Evolutionary conservation across 148 eudicot genomes (phyloP), one percentile per base, ranked within the genome.

Genomic region (Vaccinium darrowii): DNA sequence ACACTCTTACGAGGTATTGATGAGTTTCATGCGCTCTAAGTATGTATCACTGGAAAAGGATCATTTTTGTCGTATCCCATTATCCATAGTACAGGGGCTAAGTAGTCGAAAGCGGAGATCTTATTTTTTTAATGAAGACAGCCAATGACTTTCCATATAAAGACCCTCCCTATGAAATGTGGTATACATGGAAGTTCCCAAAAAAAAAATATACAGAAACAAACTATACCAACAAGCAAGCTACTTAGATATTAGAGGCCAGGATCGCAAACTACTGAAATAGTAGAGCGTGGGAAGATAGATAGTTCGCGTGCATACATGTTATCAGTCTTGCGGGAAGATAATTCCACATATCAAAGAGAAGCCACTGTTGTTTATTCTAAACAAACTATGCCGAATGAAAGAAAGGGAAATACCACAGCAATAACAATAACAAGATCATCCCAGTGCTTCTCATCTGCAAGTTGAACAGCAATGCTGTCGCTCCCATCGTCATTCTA

Each of bases 401-500:
- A 86, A 86, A 57, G 19, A 82, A 87, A 58, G 63, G 58, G 75
- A 81, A 91, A 84, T 88, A 96, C 99, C 97, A 96, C 99, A 62
- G 97, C 97, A 91, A 96, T 93, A 60, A 96, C 81, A 87, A 96
- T 96, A 82, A 94, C 94, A 82, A 96, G 98, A 79, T 94, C 98
- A 86, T 94, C 97, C 99, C 99, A 96, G 88, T 96, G 98, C 90
- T 94, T 94, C 90, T 96, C 99, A 90, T 93, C 98, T 73, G 90
- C 91, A 88, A 96, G 94, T 88, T 93, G 98, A 87, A 94, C 95
- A 63, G 98, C 99, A 81, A 89, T 71, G 88, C 99, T 96, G 89
- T 96, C 99, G 36, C 98, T 94, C 71, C 99, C 99, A 87, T 93
- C 87, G 8, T 89, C 93, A 89, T 92, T 93, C 99, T 96, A 74